Evolutionary conservation across 257 asterid genomes (phyloP).

Genomic region (Solanum virginianum): DNA sequence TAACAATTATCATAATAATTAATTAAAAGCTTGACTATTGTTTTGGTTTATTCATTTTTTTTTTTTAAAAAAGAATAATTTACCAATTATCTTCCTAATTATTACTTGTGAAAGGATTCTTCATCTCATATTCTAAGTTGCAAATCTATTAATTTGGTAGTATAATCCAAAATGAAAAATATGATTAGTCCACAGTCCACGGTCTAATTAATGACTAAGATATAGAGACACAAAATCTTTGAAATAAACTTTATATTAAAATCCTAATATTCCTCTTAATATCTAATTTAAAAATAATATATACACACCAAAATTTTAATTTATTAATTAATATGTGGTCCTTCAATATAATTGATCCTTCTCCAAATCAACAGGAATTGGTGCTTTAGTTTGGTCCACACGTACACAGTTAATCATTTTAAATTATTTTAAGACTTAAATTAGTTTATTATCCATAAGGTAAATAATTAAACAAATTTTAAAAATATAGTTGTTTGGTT

Average conservation of each 20-base stretch:
- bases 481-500: neutral
- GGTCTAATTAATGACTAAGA: slow-evolving; percentile 9
- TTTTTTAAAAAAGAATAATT: neutral
- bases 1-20: neutral
- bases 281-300: neutral
- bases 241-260: neutral
- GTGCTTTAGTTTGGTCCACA: neutral
- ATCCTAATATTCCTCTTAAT: neutral
- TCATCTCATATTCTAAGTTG: neutral
- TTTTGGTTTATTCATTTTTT: neutral
- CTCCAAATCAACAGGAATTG: neutral
- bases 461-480: neutral
- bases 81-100: neutral
- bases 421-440: neutral
- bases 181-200: neutral
- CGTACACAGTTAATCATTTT: neutral
- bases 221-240: neutral
- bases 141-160: neutral
- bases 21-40: neutral
- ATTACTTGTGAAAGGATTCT: slow-evolving; percentile 2
- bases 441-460: neutral
- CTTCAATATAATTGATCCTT: neutral
- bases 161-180: neutral
- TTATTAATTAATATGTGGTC: neutral
- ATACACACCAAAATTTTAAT: neutral